Evolutionary conservation across 805 yeast genomes (phyloP).

Genomic region (Monosporozyma aquatica): DNA sequence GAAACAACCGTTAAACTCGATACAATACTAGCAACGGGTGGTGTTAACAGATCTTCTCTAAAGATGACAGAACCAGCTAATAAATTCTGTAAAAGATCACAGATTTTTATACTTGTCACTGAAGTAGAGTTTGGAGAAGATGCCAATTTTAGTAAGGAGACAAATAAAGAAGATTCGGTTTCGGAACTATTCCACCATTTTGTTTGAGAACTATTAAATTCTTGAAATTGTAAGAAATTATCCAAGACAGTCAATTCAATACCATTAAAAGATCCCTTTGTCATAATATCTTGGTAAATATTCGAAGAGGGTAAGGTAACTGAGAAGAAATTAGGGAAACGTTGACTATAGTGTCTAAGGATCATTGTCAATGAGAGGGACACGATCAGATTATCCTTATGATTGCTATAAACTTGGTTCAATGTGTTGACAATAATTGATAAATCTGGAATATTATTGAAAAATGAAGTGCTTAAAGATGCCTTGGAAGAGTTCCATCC

Average conservation of each 20-base stretch:
- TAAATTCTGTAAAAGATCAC: slow-evolving; percentile 41
- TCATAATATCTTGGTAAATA: slow-evolving; percentile 32
- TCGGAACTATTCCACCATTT: slow-evolving; percentile 72
- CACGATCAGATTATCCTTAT: slow-evolving; percentile 37
- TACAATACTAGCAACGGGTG: slow-evolving; percentile 49
- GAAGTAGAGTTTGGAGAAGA: slow-evolving; percentile 25
- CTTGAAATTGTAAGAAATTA: slow-evolving; percentile 52
- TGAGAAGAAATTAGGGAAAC: slow-evolving; percentile 31
- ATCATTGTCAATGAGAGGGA: slow-evolving; percentile 40
- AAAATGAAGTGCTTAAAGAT: slow-evolving; percentile 30
- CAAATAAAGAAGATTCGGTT: slow-evolving; percentile 50
- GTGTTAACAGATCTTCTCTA: slow-evolving; percentile 36
- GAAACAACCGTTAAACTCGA: slow-evolving; percentile 35
- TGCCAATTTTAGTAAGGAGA: slow-evolving; percentile 51
- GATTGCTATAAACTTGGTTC: slow-evolving; percentile 33
- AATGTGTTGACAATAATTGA: slow-evolving; percentile 32
- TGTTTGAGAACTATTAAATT: slow-evolving; percentile 41
- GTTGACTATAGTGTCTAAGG: slow-evolving; percentile 33
- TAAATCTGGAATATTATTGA: slow-evolving; percentile 40
- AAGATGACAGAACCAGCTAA: slow-evolving; percentile 47
- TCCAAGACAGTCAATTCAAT: slow-evolving; percentile 52
- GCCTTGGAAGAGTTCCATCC: slow-evolving; percentile 35
- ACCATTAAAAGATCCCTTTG: slow-evolving; percentile 33
- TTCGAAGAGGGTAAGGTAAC: slow-evolving; percentile 29
- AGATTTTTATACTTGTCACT: slow-evolving; percentile 36